Percentiles rank a stretch among this genome's conserved stretches.
phyloP scores from a whole-genome alignment of 306 rosid species.

The Delonix regia region DNA sequence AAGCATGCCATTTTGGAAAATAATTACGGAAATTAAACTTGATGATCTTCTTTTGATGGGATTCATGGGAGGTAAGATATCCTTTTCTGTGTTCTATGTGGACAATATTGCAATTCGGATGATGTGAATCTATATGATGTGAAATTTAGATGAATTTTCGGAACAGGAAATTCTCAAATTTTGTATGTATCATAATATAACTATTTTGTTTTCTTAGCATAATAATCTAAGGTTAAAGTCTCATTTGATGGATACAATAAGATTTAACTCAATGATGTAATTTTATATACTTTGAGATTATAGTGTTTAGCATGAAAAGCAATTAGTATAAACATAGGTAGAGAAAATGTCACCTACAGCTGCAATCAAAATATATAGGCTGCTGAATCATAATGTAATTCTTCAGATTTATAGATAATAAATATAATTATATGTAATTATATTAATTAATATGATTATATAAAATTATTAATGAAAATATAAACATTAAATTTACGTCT shows the following conservation, averaged over 20 bases:
- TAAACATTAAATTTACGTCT: too few species aligned
- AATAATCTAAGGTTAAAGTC: not conserved
- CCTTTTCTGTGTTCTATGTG: not conserved
- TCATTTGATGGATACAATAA: not conserved
- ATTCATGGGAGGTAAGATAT: not conserved
- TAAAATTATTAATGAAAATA: too few species aligned
- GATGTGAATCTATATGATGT: not conserved
- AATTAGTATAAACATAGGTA: too few species aligned
- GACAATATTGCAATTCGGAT: constrained; percentile 7
- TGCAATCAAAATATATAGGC: too few species aligned
- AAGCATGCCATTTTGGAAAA: constrained; percentile 17
- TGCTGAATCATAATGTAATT: too few species aligned
- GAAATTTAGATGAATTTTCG: not conserved
- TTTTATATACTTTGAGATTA: too few species aligned
- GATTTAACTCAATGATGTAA: too few species aligned
- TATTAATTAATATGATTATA: too few species aligned
- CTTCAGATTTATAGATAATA: too few species aligned
- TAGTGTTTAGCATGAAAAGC: too few species aligned
- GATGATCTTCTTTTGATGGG: not conserved
- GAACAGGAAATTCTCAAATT: not conserved
- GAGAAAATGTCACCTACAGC: too few species aligned
- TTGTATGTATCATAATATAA: not conserved
- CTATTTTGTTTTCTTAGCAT: not conserved
- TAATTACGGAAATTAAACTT: not conserved
- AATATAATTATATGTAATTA: too few species aligned